These are phyloP conservation scores for Mallotus japonicus DNA, from an alignment of 441 rosid species.

Conservation along the genomic window DNA sequence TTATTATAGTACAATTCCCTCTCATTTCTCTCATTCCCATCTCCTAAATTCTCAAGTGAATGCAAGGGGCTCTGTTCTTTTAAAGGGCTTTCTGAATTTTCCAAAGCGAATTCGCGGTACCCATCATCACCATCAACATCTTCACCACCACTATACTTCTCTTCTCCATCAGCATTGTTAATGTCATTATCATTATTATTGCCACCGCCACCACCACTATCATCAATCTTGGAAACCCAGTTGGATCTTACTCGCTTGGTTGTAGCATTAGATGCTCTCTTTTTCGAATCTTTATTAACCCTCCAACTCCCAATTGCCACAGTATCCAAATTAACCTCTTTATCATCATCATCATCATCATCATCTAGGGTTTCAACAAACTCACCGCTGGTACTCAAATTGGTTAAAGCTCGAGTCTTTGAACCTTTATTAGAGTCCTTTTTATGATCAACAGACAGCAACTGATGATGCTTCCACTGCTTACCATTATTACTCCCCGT, in stretches of 20 bases:
- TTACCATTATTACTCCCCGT: conserved; percentile 19
- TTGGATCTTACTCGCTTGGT: conserved; percentile 58
- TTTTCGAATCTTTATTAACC: conserved; percentile 51
- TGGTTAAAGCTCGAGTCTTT: conserved; percentile 66
- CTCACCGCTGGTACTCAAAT: conserved; percentile 38
- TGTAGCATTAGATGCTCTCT: conserved; percentile 38
- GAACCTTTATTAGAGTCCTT: conserved; percentile 43
- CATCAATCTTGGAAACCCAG: conserved; percentile 57
- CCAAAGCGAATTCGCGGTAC: conserved; percentile 48
- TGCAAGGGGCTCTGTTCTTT: conserved; percentile 58
- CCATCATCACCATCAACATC: conserved; percentile 45
- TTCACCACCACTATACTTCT: conserved; percentile 46
- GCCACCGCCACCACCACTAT: conserved; percentile 23
- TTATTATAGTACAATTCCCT: conserved; percentile 42
- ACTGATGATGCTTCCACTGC: conserved; percentile 37
- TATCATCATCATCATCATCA: conserved; percentile 45
- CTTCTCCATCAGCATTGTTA: conserved; percentile 36
- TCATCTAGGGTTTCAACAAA: conserved; percentile 58
- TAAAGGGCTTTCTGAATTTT: conserved; percentile 57
- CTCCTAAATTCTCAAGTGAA: conserved; percentile 59
- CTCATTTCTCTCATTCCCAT: conserved; percentile 40
- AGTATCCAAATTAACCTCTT: conserved; percentile 49
- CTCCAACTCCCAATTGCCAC: conserved; percentile 71
- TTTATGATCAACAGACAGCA: conserved; percentile 18
- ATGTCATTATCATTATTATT: conserved; percentile 21